Percentiles rank a stretch among this genome's conserved stretches.
Conservation (phyloP, 805 yeast species). For the Saccharomycopsis sp. region DNA sequence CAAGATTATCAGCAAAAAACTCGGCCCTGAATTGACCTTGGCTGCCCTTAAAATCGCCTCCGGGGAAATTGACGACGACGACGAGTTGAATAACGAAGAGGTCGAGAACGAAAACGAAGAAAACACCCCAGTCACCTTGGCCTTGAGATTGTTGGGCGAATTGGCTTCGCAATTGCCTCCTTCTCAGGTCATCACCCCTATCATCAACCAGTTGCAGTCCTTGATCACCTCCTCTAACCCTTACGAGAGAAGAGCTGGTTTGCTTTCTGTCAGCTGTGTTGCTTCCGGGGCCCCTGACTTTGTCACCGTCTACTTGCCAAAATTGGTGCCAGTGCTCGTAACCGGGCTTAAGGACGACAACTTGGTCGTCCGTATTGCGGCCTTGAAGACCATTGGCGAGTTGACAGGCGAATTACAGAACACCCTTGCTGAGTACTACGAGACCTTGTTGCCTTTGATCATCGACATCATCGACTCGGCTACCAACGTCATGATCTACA, state of each 20-base stretch:
- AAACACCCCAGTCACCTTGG: slow-evolving; percentile 68
- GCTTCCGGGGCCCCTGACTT: slow-evolving; percentile 94
- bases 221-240: slow-evolving; percentile 57
- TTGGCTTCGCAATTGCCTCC: slow-evolving; percentile 87
- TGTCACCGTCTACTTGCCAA: slow-evolving; percentile 66
- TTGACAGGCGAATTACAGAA: slow-evolving; percentile 83
- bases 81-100: slow-evolving; percentile 68
- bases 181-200: slow-evolving; percentile 78
- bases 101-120: slow-evolving; percentile 95
- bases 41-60: slow-evolving; percentile 72
- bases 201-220: slow-evolving; percentile 56
- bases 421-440: slow-evolving; percentile 77
- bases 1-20: slow-evolving; percentile 69
- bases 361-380: slow-evolving; percentile 74
- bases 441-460: slow-evolving; percentile 73
- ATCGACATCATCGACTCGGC: slow-evolving; percentile 85
- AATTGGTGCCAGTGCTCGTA: slow-evolving; percentile 65
- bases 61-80: slow-evolving; percentile 75
- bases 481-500: slow-evolving; percentile 73
- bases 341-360: slow-evolving; percentile 73
- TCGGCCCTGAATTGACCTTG: slow-evolving; percentile 74
- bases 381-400: slow-evolving; percentile 72
- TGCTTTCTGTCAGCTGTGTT: slow-evolving; percentile 73
- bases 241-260: slow-evolving; percentile 81
- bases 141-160: slow-evolving; percentile 70